Evolutionary conservation across 164 flowering plant genomes (phyloP), one percentile per base, ranked within the genome.

Genomic region (Umbellularia californica): DNA sequence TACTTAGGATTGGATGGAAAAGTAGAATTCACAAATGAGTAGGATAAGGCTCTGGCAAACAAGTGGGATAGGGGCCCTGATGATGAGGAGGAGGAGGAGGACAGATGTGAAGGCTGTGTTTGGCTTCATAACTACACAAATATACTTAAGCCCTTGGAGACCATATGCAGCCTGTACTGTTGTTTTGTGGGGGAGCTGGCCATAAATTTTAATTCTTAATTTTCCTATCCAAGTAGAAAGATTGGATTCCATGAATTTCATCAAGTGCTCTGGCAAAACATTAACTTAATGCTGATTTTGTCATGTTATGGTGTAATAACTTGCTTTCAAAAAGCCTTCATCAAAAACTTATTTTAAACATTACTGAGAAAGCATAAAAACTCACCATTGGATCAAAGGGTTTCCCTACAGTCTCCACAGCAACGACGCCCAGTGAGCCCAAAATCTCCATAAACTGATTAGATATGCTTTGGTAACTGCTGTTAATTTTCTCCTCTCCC

Each of bases 371-470:
- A 71, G 65, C 20, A 15, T 17, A 63, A 70, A 65, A 79, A 84
- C 95, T 92, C 78, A 95, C 99, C 95, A 86, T 41, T 55, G 99
- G 98, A 80, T 95, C 96, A 81, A 93, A 95, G 2, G 90, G 89
- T 6, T 82, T 84, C 33, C 95, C 92, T 71, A 86, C 79, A 1
- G 99, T 88, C 84, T 90, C 94, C 75, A 93, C 95, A 51, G 90
- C 83, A 12, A 72, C 87, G 74, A 95, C 97, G 50, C 91, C 89
- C 62, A 93, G 83, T 9, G 94, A 88, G 28, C 70, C 79, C n/a
- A 95, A 77, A 84, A 90, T 83, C 84, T 95, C 99, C 41, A 79
- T 68, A 62, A 95, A 93, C 80, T 95, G 99, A 81, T 95, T 95
- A 73, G 87, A 89, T 71, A 95, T 93, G 85, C 92, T 89, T 80